These are phyloP conservation scores for Lithohypha guttulata DNA, from an alignment of 2,329 filamentous ascomycete species.

Conservation along the genomic window DNA sequence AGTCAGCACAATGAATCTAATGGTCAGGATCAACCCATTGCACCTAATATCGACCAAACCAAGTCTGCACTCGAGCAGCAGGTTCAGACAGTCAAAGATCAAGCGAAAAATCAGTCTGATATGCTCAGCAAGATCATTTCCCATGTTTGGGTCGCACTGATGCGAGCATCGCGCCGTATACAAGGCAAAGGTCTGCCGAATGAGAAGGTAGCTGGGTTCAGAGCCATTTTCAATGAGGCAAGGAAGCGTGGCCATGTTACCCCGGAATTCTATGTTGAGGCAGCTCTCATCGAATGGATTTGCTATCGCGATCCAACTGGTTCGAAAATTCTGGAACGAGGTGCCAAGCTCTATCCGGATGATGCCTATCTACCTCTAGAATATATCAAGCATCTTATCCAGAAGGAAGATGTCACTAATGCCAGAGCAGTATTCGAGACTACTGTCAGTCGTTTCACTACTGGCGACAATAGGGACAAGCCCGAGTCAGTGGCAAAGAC, in stretches of 20 bases:
- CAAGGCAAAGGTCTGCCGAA: conserved; percentile 72
- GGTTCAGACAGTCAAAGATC: conserved; percentile 50
- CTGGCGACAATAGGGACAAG: conserved; percentile 48
- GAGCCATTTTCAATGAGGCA: conserved; percentile 82
- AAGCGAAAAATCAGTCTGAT: conserved; percentile 61
- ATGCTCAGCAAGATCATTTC: conserved; percentile 77
- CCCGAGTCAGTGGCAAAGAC: conserved; percentile 63
- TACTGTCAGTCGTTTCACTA: conserved; percentile 68
- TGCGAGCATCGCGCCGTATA: conserved; percentile 85
- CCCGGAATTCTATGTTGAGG: conserved; percentile 89
- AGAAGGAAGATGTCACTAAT: conserved; percentile 87
- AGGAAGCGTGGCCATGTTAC: conserved; percentile 77
- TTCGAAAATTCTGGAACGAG: conserved; percentile 90
- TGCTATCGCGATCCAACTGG: conserved; percentile 92
- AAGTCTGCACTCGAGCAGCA: conserved; percentile 44
- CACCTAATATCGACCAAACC: conserved; percentile 37
- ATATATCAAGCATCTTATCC: conserved; percentile 89
- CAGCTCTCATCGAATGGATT: conserved; percentile 84
- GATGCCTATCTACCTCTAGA: conserved; percentile 90
- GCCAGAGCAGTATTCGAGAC: conserved; percentile 94
- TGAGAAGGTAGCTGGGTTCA: conserved; percentile 57
- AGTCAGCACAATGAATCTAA: conserved; percentile 24
- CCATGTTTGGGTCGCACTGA: conserved; percentile 87
- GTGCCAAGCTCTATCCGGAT: conserved; percentile 83
- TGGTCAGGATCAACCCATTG: conserved; percentile 45